Evolutionary conservation across 1,139 yeast genomes (phyloP).

Genomic region (Saccharomyces hybrid): DNA sequence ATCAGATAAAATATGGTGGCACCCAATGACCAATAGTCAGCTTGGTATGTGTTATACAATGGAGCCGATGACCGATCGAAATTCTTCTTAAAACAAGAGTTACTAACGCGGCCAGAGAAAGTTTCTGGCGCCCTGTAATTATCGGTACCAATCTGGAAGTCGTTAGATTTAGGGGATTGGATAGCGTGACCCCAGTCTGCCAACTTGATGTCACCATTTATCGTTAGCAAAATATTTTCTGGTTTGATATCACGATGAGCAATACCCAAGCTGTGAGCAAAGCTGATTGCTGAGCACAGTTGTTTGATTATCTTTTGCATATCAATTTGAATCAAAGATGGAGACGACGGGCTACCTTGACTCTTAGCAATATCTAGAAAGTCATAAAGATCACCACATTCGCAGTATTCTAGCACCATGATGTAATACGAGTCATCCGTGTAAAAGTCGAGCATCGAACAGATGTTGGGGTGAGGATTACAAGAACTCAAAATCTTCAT

Average conservation of each 20-base stretch:
- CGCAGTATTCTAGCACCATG: slow-evolving; percentile 74
- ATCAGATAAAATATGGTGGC: slow-evolving; percentile 71
- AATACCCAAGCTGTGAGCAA: slow-evolving; percentile 63
- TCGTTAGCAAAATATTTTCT: slow-evolving; percentile 64
- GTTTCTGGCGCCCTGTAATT: slow-evolving; percentile 95
- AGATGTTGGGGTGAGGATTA: slow-evolving; percentile 37
- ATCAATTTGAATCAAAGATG: slow-evolving; percentile 35
- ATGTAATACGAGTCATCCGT: slow-evolving; percentile 44
- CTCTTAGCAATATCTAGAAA: slow-evolving; percentile 35
- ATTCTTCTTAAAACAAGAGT: slow-evolving; percentile 21
- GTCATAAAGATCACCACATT: slow-evolving; percentile 85
- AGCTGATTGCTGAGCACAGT: slow-evolving; percentile 61
- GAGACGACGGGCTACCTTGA: slow-evolving; percentile 30
- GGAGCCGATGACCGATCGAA: slow-evolving; percentile 3
- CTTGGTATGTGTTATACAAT: slow-evolving; percentile 47
- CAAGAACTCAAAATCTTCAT: slow-evolving; percentile 17
- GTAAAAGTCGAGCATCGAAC: slow-evolving; percentile 62
- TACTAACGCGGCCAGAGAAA: background rate
- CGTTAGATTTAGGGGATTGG: slow-evolving; percentile 47
- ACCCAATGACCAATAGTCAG: slow-evolving; percentile 90
- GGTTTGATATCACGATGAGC: slow-evolving; percentile 86
- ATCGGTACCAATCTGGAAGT: slow-evolving; percentile 85
- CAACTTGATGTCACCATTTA: slow-evolving; percentile 63
- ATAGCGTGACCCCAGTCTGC: slow-evolving; percentile 91
- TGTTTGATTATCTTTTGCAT: slow-evolving; percentile 53